These are phyloP conservation scores for Hyphodiscus sp. DNA, from an alignment of 2,329 filamentous ascomycete species.

Conservation along the genomic window DNA sequence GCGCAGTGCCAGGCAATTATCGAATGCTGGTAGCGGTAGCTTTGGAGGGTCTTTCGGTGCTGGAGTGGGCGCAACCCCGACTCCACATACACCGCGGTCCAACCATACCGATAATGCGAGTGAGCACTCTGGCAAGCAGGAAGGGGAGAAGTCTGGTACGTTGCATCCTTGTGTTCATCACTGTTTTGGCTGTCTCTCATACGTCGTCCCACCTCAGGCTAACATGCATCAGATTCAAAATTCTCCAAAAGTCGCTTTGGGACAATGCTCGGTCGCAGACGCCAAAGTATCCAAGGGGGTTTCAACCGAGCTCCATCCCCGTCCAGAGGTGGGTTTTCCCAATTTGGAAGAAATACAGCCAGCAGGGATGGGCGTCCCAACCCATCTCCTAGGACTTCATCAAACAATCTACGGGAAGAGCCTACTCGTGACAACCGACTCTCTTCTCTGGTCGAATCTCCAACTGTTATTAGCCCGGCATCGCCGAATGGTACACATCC, in stretches of 20 bases:
- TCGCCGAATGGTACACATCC: conserved; percentile 22
- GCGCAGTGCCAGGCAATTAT: conserved; percentile 23
- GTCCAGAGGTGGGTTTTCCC: conserved; percentile 41
- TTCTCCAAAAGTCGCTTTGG: conserved; percentile 55
- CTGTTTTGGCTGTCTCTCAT: too few relatives aligned
- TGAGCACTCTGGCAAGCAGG: conserved; percentile 18
- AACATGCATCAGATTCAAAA: conserved; percentile 41
- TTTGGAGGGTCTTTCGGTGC: conserved; percentile 7
- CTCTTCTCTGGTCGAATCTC: conserved; percentile 52
- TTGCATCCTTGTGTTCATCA: not conserved
- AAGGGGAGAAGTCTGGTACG: not conserved
- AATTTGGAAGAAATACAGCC: conserved; percentile 55
- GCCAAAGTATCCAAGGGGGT: conserved; percentile 60
- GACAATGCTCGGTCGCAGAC: conserved; percentile 59
- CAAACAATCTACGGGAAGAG: conserved; percentile 51
- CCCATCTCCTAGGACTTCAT: conserved; percentile 50
- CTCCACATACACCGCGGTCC: conserved; percentile 23
- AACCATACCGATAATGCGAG: conserved; percentile 24
- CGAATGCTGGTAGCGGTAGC: conserved; percentile 11
- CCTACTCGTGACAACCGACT: conserved; percentile 38
- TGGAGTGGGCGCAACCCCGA: conserved; percentile 5
- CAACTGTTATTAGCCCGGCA: conserved; percentile 30
- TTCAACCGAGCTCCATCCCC: conserved; percentile 48
- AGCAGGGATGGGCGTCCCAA: conserved; percentile 51
- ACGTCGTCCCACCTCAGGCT: not conserved